These are phyloP conservation scores for Botrytis squamosa DNA, from an alignment of 2,329 filamentous ascomycete genomes.

Conservation along the genomic window DNA sequence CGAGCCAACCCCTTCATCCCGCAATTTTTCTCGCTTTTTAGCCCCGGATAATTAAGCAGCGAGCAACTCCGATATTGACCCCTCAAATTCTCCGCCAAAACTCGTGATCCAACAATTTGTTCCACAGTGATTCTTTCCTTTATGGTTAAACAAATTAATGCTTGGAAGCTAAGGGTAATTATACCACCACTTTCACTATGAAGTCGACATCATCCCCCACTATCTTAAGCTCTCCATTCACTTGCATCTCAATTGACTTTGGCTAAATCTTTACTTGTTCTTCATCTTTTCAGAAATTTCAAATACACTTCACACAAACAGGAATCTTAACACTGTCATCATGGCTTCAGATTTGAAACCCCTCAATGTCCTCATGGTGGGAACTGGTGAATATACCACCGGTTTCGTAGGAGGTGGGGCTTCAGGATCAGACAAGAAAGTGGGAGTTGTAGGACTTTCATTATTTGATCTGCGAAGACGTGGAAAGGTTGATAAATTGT, in stretches of 20 bases:
- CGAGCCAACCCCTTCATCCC: slow-evolving; percentile 13
- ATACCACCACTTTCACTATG: slow-evolving; percentile 3
- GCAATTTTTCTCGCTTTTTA: slow-evolving; percentile 15
- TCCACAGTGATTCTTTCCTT: neutral
- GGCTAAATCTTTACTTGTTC: neutral
- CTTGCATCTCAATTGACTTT: slow-evolving; percentile 6
- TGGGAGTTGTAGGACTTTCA: slow-evolving; percentile 87
- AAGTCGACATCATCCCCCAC: slow-evolving; percentile 3
- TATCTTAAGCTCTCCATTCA: neutral
- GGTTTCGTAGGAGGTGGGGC: slow-evolving; percentile 83
- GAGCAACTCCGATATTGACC: slow-evolving; percentile 5
- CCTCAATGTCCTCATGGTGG: slow-evolving; percentile 45
- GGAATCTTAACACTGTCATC: neutral
- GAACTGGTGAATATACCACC: slow-evolving; percentile 95
- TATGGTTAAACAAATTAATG: neutral
- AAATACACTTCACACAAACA: slow-evolving; percentile 4
- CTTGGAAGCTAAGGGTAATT: neutral
- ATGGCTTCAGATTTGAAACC: slow-evolving; percentile 26
- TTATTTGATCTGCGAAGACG: slow-evolving; percentile 84
- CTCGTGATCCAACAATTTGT: slow-evolving; percentile 12
- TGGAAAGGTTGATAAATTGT: slow-evolving; percentile 81
- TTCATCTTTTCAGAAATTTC: neutral
- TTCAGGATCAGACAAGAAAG: slow-evolving; percentile 91
- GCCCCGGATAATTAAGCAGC: slow-evolving; percentile 21
- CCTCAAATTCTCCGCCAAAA: slow-evolving; percentile 23